Evolutionary conservation across 768 basidiomycete species (phyloP).

Genomic region (Suillus subluteus): DNA sequence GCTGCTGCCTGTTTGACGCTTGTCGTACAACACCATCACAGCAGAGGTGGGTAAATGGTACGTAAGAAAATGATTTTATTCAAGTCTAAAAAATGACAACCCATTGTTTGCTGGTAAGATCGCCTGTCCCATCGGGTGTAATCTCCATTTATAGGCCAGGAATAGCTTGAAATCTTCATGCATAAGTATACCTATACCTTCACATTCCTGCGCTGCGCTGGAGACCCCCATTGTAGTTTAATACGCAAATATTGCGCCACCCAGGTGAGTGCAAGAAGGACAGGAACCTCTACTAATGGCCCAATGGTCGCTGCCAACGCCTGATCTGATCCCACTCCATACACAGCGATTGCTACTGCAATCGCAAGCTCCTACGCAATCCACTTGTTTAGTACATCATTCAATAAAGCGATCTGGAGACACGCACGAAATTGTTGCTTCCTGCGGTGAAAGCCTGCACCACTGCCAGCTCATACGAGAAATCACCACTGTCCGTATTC

Average conservation of each 20-base stretch:
- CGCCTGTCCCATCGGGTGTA: not conserved
- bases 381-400: not conserved
- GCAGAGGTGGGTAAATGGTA: not conserved
- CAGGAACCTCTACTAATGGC: constrained; percentile 80
- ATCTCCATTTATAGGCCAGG: not conserved
- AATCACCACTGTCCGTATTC: constrained; percentile 17
- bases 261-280: constrained; percentile 70
- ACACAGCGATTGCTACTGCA: constrained; percentile 77
- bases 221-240: constrained; percentile 43
- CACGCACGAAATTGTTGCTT: constrained; percentile 74
- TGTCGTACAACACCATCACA: not conserved
- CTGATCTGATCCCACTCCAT: constrained; percentile 77
- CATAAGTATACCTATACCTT: not conserved
- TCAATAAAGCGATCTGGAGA: no score
- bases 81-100: not conserved
- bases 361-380: constrained; percentile 72
- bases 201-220: not conserved
- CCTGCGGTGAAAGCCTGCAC: constrained; percentile 81
- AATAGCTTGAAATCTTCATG: not conserved
- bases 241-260: constrained; percentile 52
- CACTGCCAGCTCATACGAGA: constrained; percentile 72
- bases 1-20: not conserved
- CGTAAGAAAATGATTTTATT: not conserved
- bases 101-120: not conserved
- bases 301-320: constrained; percentile 83